Evolutionary conservation across 1,139 yeast genomes (phyloP), one percentile per base, ranked within the genome.

Genomic region (Petasospora rhodanensis): DNA sequence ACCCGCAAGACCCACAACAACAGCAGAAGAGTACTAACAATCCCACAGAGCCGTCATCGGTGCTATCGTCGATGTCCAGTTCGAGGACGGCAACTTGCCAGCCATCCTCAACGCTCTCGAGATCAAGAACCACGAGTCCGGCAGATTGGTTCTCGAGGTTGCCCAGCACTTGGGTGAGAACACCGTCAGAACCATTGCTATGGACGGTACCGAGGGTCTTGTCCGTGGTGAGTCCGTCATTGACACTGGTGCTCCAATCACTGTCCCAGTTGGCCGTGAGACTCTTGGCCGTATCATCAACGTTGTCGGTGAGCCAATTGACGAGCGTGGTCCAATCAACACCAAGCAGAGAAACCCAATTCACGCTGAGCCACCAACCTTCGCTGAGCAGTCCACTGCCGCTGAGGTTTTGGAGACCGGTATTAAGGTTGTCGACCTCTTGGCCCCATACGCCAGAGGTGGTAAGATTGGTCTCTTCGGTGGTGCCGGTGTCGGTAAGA

Each of bases 401-500:
- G 97, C 98, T 52, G 97, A 91, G 76, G 89, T 91, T 61, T 80
- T 91, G 66, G 98, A 89, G 76, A 91, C 98, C 51, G 98, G 98
- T 85, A 91, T 91, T 67, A 91, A 91, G 81, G 98, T 91, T 69
- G 98, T 91, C 73, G 98, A 91, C 68, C 79, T 91, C 66, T 81
- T 91, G 58, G 98, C 98, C 55, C 98, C 98, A 57, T 91, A 91
- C 76, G 98, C 98, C 66, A 89, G 96, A 84, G 98, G 98, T 84
- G 98, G 98, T 85, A 91, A 91, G 82, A 91, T 91, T 85, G 98
- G 98, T 80, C 81, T 91, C 65, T 91, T 91, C 84, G 98, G 98
- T 78, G 98, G 98, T 89, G 98, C 98, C 70, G 98, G 98, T 89
- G 98, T 91, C 86, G 98, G 98, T 76, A 91, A 91, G 76, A 91